Conservation (phyloP, 176 grass and related monocot species). For the Avena sativa region DNA sequence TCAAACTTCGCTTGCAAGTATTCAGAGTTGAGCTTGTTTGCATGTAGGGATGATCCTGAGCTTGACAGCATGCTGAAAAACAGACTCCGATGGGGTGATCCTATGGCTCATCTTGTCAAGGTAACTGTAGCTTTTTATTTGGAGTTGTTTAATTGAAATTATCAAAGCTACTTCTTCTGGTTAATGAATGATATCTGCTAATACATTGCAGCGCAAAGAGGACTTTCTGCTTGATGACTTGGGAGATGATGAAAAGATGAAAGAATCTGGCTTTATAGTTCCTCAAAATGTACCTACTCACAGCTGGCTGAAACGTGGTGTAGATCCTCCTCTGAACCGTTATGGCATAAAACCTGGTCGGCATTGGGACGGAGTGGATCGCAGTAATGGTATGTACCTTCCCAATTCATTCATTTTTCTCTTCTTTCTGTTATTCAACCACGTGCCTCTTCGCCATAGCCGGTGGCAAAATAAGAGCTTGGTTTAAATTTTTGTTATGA, state of each 20-base stretch:
- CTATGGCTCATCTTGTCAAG: conserved; percentile 96
- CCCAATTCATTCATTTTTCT: conserved; percentile 11
- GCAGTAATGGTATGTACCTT: conserved; percentile 73
- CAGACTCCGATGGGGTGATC: conserved; percentile 90
- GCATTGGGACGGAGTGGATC: conserved; percentile 97
- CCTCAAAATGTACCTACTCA: conserved; percentile 84
- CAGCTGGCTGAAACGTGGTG: conserved; percentile 90
- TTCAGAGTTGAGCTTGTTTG: conserved; percentile 8
- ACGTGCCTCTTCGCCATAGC: background rate
- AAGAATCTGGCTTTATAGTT: conserved; percentile 96
- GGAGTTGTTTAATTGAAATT: conserved; percentile 18
- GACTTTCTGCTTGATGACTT: conserved; percentile 74
- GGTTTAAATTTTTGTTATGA: background rate
- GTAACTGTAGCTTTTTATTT: conserved; percentile 55
- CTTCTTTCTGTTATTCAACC: conserved; percentile 17
- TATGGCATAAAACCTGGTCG: conserved; percentile 87
- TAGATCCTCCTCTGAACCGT: conserved; percentile 88
- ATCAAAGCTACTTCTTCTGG: conserved; percentile 19
- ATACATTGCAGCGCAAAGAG: conserved; percentile 57
- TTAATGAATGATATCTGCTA: conserved; percentile 27
- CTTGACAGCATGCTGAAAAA: conserved; percentile 88
- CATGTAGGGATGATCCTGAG: conserved; percentile 76
- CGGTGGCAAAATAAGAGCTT: conserved; percentile 3
- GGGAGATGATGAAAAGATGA: conserved; percentile 89
- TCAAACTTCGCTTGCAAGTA: background rate